phyloP scores from a whole-genome alignment of 257 asterid species.

The Salvia rosmarinus region DNA sequence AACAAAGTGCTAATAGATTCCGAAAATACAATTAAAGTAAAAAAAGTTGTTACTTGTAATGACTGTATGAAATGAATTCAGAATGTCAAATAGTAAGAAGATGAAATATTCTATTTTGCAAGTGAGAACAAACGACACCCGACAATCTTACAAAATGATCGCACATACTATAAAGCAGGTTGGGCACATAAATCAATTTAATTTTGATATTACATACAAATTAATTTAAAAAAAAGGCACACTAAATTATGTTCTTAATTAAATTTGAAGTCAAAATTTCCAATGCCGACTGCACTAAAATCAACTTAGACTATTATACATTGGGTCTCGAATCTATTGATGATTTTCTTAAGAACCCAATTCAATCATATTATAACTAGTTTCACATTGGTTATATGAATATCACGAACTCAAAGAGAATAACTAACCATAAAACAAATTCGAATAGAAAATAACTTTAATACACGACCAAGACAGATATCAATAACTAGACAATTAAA shows the following conservation, averaged over 20 bases:
- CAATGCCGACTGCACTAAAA: constrained; percentile 11
- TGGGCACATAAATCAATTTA: constrained; percentile 9
- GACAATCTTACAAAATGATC: constrained; percentile 3
- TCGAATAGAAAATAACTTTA: not conserved
- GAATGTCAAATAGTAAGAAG: constrained; percentile 1
- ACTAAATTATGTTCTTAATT: not conserved
- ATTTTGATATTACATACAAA: not conserved
- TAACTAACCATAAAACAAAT: too few species aligned
- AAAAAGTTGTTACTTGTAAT: not conserved
- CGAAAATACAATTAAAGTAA: too few species aligned
- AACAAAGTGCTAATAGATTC: too few species aligned
- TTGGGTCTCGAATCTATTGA: constrained; percentile 17
- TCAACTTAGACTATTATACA: constrained; percentile 1
- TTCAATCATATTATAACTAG: not conserved
- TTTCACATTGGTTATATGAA: not conserved
- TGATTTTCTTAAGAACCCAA: not conserved
- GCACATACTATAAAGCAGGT: not conserved
- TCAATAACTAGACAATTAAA: not conserved
- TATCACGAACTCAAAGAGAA: not conserved
- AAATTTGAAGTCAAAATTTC: not conserved
- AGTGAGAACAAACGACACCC: constrained; percentile 10
- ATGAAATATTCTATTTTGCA: not conserved
- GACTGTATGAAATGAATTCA: not conserved
- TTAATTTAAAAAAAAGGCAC: not conserved
- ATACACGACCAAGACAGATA: not conserved